phyloP scores from a whole-genome alignment of 2,329 filamentous ascomycete genomes.

The Microcera coccophila region DNA sequence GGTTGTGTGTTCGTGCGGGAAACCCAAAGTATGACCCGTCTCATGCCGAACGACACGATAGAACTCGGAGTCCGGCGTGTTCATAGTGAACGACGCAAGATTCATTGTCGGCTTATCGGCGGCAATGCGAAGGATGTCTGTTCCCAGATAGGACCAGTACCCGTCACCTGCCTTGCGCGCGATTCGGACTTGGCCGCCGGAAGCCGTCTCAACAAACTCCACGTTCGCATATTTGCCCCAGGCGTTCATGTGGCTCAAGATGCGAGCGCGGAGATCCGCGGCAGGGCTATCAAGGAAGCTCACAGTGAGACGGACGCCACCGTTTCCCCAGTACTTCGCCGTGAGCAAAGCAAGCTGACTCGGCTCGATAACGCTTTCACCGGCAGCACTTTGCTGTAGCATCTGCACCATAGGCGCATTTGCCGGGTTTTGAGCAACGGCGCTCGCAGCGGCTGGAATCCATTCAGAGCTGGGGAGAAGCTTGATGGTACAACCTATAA shows the following conservation, averaged over 20 bases:
- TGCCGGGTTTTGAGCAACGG: not conserved
- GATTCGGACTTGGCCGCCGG: not conserved
- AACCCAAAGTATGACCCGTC: not conserved
- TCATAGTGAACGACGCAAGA: not conserved
- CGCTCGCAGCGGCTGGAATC: not conserved
- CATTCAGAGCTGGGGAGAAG: not conserved
- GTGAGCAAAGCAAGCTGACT: not conserved
- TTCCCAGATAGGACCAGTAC: not conserved
- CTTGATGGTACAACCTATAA: not conserved
- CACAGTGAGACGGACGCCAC: not conserved
- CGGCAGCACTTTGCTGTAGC: not conserved
- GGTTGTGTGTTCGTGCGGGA: not conserved
- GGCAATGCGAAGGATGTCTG: not conserved
- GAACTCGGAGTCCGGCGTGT: not conserved
- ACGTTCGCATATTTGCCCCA: not conserved
- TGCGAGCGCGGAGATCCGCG: not conserved
- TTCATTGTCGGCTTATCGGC: not conserved
- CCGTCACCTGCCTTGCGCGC: not conserved
- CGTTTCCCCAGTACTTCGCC: not conserved
- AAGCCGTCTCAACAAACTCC: not conserved
- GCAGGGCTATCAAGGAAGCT: not conserved
- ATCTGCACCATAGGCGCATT: not conserved
- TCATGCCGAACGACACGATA: not conserved
- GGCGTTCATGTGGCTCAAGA: not conserved
- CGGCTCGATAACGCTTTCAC: not conserved